Base-by-base conservation (phyloP, 176 grass and related monocot species). In the Puya raimondii region DNA sequence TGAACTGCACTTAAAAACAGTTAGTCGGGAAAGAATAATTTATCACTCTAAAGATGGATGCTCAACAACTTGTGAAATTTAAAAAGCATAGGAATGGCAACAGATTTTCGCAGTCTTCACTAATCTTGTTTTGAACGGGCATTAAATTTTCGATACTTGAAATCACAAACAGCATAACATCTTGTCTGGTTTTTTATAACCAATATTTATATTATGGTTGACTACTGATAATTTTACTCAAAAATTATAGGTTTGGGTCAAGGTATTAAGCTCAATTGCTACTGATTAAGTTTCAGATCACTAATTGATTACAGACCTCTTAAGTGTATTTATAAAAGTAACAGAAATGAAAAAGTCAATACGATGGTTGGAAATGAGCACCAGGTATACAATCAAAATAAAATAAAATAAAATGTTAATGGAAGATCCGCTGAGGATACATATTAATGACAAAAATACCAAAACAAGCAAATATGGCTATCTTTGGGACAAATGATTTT, bases 1-100 rank as follows among this genome's bases (percentile, higher is more conserved):
- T 87, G 80, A 87, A 99, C 94, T 99, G 86, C 77, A 82, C 65
- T 79, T 23, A 67, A 72, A 75, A 91, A 83, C 50, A 70, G 27
- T 70, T 23, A 77, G 51, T 9, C 21, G 66, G 78, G 64, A 79
- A 47, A n/a, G 13, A 81, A 70, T 5, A 23, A 7, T 18, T 56
- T 47, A 21, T 17, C 21, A 47, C 57, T 20, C 2, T 23, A 76
- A 1, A 73, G 51, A 72, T 12, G 21, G 12, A 64, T 53, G 47
- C 29, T 51, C 58, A 21, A 63, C 1, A 67, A 47, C 12, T 15
- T 48, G 23, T 16, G 16, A 67, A 56, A 14, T 3, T 27, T 6
- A 1, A 42, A 42, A 42, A 42, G 33, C 4, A 4, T 6, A 42
- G 33, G 33, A 42, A 42, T 42, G 33, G 33, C 33, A 42, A 42